Percentiles rank a stretch among this genome's conserved stretches.
These are phyloP conservation scores for Cyathus striatus DNA, from an alignment of 768 basidiomycete genomes.

Conservation along the genomic window DNA sequence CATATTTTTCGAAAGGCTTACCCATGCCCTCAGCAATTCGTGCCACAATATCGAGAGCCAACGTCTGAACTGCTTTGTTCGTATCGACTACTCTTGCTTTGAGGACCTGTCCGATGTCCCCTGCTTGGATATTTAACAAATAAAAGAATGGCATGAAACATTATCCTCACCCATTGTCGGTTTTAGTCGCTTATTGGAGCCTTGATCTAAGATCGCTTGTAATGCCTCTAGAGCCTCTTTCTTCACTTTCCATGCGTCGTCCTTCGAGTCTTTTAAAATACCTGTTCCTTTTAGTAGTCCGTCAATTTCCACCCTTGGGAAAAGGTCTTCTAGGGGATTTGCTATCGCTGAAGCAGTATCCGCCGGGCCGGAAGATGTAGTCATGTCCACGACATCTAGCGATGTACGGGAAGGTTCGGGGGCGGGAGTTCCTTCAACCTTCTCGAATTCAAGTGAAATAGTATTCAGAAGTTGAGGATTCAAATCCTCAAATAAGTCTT, in stretches of 20 bases:
- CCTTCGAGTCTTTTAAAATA: constrained; percentile 80
- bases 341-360: constrained; percentile 32
- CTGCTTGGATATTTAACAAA: no score
- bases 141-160: constrained; percentile 1
- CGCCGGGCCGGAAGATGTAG: constrained; percentile 33
- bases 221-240: constrained; percentile 91
- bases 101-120: constrained; percentile 85
- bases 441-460: constrained; percentile 89
- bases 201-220: constrained; percentile 82
- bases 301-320: constrained; percentile 93
- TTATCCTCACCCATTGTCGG: constrained; percentile 68
- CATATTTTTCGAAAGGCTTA: constrained; percentile 89
- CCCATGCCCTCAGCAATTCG: constrained; percentile 94
- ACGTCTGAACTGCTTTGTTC: constrained; percentile 88
- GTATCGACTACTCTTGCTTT: constrained; percentile 88
- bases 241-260: constrained; percentile 94
- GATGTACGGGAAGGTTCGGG: constrained; percentile 79
- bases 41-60: constrained; percentile 86
- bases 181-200: constrained; percentile 89
- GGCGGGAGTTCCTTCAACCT: constrained; percentile 69
- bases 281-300: constrained; percentile 77
- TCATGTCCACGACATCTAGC: constrained; percentile 61
- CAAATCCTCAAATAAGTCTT: constrained; percentile 87
- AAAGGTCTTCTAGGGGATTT: constrained; percentile 89
- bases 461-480: constrained; percentile 91